Percentiles rank a stretch among this genome's conserved stretches.
Evolutionary conservation across 768 basidiomycete species (phyloP).

Genomic region (Pisolithus marmoratus): DNA sequence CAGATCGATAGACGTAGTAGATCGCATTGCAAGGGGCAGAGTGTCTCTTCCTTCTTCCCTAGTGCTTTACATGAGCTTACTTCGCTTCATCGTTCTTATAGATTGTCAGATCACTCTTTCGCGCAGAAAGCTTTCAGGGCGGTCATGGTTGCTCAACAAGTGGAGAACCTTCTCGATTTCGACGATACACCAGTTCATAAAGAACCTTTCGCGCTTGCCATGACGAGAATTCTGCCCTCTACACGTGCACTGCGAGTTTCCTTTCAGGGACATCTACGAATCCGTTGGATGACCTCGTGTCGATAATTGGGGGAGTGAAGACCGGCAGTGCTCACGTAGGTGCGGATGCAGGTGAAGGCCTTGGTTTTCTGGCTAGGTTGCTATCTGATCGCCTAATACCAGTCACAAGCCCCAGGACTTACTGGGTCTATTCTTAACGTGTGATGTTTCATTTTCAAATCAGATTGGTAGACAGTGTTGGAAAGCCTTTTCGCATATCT

Average conservation of each 20-base stretch:
- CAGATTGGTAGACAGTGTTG: no score
- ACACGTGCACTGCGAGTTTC: slow-evolving; percentile 68
- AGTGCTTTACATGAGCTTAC: neutral
- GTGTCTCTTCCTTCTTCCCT: slow-evolving; percentile 33
- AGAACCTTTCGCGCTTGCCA: slow-evolving; percentile 71
- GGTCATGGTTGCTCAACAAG: slow-evolving; percentile 84
- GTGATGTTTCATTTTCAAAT: no score
- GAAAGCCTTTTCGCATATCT: no score
- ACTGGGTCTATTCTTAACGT: slow-evolving; percentile 47
- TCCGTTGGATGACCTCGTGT: slow-evolving; percentile 89
- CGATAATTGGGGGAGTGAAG: slow-evolving; percentile 70
- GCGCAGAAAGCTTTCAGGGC: slow-evolving; percentile 86
- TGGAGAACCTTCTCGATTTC: slow-evolving; percentile 94
- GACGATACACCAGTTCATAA: slow-evolving; percentile 63
- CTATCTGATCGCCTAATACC: slow-evolving; percentile 13
- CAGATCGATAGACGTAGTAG: slow-evolving; percentile 86
- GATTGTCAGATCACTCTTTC: slow-evolving; percentile 57
- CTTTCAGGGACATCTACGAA: slow-evolving; percentile 79
- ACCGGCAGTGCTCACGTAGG: slow-evolving; percentile 17
- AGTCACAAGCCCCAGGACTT: slow-evolving; percentile 40
- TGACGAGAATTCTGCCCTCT: slow-evolving; percentile 65
- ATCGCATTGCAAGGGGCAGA: slow-evolving; percentile 54
- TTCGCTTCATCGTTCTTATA: slow-evolving; percentile 12
- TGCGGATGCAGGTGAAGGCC: neutral
- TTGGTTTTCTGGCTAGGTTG: slow-evolving; percentile 14